These are phyloP conservation scores for Bondarzewia mesenterica DNA, from an alignment of 1,284 basidiomycete species.

Conservation along the genomic window DNA sequence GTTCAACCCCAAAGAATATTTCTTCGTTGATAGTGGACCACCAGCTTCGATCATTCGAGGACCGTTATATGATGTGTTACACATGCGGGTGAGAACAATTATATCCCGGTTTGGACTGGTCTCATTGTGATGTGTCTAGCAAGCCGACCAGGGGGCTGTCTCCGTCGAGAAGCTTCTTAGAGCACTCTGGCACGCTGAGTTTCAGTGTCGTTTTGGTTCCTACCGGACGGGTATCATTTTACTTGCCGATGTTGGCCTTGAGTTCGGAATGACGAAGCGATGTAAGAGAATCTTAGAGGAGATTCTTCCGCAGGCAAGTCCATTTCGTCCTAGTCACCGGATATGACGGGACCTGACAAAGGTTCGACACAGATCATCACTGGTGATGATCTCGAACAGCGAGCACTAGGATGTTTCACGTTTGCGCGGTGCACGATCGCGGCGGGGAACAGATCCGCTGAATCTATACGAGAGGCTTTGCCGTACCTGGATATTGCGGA, in stretches of 20 bases:
- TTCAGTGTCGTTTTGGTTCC: constrained; percentile 54
- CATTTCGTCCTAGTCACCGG: neutral
- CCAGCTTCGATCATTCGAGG: constrained; percentile 46
- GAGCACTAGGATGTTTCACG: constrained; percentile 66
- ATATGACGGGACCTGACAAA: neutral
- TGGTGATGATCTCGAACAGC: constrained; percentile 64
- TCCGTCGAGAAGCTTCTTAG: constrained; percentile 59
- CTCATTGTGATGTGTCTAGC: constrained; percentile 16
- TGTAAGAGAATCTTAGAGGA: constrained; percentile 60
- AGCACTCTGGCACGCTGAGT: constrained; percentile 73
- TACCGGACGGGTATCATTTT: constrained; percentile 63
- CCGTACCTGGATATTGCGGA: constrained; percentile 58
- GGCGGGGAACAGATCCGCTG: constrained; percentile 24
- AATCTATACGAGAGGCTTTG: constrained; percentile 47
- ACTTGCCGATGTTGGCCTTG: constrained; percentile 67
- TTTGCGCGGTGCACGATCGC: constrained; percentile 67
- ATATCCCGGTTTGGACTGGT: neutral
- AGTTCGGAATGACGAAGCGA: constrained; percentile 65
- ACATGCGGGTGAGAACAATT: constrained; percentile 42
- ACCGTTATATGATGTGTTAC: constrained; percentile 53
- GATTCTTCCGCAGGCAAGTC: constrained; percentile 68
- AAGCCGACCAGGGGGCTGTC: constrained; percentile 48
- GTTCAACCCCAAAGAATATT: constrained; percentile 48
- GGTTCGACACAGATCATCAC: constrained; percentile 45
- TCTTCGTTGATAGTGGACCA: constrained; percentile 24